These are phyloP conservation scores for Candida qinlingensis DNA, from an alignment of 805 yeast genomes.

Conservation along the genomic window DNA sequence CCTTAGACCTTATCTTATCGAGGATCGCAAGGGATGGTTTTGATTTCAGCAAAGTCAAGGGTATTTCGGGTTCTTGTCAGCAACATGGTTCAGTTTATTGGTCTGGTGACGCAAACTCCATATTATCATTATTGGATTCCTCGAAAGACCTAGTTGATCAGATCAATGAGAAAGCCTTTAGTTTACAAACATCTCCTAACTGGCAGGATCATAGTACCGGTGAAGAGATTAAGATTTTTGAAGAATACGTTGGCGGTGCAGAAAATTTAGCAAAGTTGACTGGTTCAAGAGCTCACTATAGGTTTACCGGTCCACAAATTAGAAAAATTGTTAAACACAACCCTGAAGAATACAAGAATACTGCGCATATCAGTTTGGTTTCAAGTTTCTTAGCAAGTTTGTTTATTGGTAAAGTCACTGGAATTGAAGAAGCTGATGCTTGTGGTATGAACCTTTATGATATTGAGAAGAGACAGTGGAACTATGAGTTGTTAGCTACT, in stretches of 20 bases:
- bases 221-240: conserved; percentile 58
- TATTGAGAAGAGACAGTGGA: conserved; percentile 49
- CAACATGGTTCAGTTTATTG: conserved; percentile 91
- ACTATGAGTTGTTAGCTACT: conserved; percentile 47
- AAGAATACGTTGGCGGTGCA: conserved; percentile 55
- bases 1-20: conserved; percentile 59
- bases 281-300: conserved; percentile 83
- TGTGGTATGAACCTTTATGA: conserved; percentile 93
- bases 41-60: conserved; percentile 54
- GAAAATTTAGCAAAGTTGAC: conserved; percentile 57
- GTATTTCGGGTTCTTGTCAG: conserved; percentile 82
- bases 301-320: conserved; percentile 92
- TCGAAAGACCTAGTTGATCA: conserved; percentile 37
- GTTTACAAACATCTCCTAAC: conserved; percentile 69
- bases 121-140: conserved; percentile 35
- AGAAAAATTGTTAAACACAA: conserved; percentile 55
- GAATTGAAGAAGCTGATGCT: conserved; percentile 78
- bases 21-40: conserved; percentile 45
- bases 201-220: conserved; percentile 95
- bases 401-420: conserved; percentile 56
- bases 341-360: conserved; percentile 47
- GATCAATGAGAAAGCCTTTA: conserved; percentile 46
- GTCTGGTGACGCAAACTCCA: conserved; percentile 43
- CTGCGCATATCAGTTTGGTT: conserved; percentile 64
- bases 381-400: conserved; percentile 75